Evolutionary conservation across 306 rosid genomes (phyloP).

Genomic region (Pterocarpus santalinus): DNA sequence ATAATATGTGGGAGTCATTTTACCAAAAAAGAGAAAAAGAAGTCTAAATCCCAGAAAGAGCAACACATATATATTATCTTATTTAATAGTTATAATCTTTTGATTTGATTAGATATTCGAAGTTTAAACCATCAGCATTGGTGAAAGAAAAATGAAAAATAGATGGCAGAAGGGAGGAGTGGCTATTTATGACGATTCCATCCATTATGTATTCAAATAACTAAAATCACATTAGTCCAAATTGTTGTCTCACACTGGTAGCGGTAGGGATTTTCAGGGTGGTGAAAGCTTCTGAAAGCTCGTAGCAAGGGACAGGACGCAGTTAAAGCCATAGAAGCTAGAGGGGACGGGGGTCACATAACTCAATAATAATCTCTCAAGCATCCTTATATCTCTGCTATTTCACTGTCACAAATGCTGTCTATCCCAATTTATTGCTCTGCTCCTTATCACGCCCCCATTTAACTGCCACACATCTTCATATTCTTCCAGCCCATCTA

Average conservation of each 20-base stretch:
- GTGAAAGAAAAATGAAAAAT: neutral
- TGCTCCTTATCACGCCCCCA: constrained; percentile 48
- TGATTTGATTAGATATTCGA: constrained; percentile 2
- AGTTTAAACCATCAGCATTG: neutral
- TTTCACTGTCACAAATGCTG: constrained; percentile 43
- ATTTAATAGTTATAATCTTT: neutral
- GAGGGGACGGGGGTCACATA: constrained; percentile 20
- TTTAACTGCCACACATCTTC: constrained; percentile 38
- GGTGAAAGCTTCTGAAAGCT: constrained; percentile 20
- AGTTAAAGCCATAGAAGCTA: constrained; percentile 36
- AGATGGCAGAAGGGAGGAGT: neutral
- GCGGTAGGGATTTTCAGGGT: neutral
- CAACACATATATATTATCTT: too few species aligned
- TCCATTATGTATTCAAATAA: neutral
- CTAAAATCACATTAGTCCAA: neutral
- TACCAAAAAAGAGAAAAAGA: too few species aligned
- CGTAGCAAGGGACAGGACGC: constrained; percentile 10
- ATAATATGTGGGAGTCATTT: too few species aligned
- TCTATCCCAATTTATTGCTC: constrained; percentile 48
- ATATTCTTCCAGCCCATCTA: neutral
- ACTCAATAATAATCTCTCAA: constrained; percentile 37
- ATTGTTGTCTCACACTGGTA: neutral
- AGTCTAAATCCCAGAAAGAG: too few species aligned
- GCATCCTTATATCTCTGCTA: constrained; percentile 8
- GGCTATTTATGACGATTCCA: constrained; percentile 16